Evolutionary conservation across 225 moss, liverwort and hornwort genomes (phyloP), one percentile per base, ranked within the genome.

Genomic region (Neckera pumila): DNA sequence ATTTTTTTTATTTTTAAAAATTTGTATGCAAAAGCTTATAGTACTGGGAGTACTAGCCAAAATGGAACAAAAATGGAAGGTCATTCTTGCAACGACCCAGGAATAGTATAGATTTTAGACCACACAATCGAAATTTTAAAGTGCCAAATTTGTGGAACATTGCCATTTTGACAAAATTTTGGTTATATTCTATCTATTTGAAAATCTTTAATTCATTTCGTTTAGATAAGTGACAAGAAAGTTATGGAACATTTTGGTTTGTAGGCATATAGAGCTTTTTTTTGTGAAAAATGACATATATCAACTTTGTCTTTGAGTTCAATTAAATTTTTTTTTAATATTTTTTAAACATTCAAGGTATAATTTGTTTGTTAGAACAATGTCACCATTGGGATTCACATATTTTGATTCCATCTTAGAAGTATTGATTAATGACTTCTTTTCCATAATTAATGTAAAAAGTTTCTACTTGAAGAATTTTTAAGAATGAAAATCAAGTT

Each of bases 401-500:
- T 15, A 42, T 26, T 70, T 40, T 30, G 3, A 47, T 73, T 47
- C 4, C 1, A 47, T 30, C 11, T 30, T 18, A 30, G 4, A 47
- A 45, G 11, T 47, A 30, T 18, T 47, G 47, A 47, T 47, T 11
- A 72, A 17, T 72, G 11, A 45, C 3, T 30, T 28, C 18, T 47
- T 30, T 43, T 1, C 6, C 5, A 73, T 45, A 5, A 45, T 3
- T 45, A 28, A 28, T 0, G 7, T 28, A 17, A 73, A 71, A 43
- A 10, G 0, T 3, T 43, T 19, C 17, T 47, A 11, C 11, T 18
- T 17, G 2, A 17, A 0, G 28, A 17, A 6, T 6, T 16, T 16
- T 43, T 28, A 28, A 72, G 28, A 72, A 43, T 43, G 28, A 28
- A 43, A 72, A 42, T 14, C 0, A 72, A 15, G 0, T 14, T 13